Evolutionary conservation across 768 basidiomycete species (phyloP).

Genomic region (Pisolithus tinctorius): DNA sequence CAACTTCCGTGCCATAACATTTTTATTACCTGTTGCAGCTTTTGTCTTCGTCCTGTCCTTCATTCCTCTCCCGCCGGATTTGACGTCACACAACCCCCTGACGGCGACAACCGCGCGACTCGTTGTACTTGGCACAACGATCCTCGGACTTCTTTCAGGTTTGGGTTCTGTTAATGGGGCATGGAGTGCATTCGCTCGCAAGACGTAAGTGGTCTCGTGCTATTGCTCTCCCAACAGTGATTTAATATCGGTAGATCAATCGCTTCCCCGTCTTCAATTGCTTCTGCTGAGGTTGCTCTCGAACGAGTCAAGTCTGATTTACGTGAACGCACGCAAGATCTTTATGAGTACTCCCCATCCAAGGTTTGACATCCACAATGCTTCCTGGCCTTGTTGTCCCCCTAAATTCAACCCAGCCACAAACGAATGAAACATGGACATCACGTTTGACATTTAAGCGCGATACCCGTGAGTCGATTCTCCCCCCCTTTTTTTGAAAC

Average conservation of each 20-base stretch:
- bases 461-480: conserved; percentile 22
- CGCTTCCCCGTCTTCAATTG: conserved; percentile 29
- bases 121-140: conserved; percentile 67
- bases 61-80: conserved; percentile 57
- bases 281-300: conserved; percentile 51
- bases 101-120: conserved; percentile 54
- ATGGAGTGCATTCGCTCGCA: conserved; percentile 35
- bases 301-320: conserved; percentile 57
- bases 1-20: conserved; percentile 13
- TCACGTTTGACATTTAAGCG: conserved; percentile 25
- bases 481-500: conserved; percentile 4
- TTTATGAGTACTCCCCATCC: conserved; percentile 16
- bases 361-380: conserved; percentile 15
- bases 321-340: conserved; percentile 24
- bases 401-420: conserved; percentile 17
- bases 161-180: conserved; percentile 68
- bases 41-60: conserved; percentile 59
- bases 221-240: conserved; percentile 4
- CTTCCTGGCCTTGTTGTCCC: background rate
- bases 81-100: conserved; percentile 34
- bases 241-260: conserved; percentile 13
- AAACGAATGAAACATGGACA: conserved; percentile 21
- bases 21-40: conserved; percentile 41
- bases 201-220: conserved; percentile 17
- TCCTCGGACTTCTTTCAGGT: conserved; percentile 76